Percentiles rank a stretch among this genome's conserved stretches.
These are phyloP conservation scores for Colletotrichum siamense DNA, from an alignment of 2,329 filamentous ascomycete genomes.

Conservation along the genomic window DNA sequence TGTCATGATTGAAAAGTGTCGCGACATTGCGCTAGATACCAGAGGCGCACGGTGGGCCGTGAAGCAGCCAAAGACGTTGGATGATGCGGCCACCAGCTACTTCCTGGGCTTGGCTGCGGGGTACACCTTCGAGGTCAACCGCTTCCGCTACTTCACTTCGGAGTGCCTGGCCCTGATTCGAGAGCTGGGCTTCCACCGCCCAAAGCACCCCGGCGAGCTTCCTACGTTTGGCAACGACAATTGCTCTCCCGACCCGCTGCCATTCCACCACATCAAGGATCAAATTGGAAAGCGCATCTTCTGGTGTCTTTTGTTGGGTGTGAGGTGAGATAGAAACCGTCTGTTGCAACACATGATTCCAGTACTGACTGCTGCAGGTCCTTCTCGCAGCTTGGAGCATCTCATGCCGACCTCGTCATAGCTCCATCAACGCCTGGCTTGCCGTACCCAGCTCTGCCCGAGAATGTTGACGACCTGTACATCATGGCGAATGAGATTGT, in stretches of 20 bases:
- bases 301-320: constrained; percentile 80
- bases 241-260: constrained; percentile 43
- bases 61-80: constrained; percentile 53
- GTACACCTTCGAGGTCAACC: constrained; percentile 72
- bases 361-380: constrained; percentile 54
- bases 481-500: constrained; percentile 75
- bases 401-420: constrained; percentile 74
- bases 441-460: constrained; percentile 79
- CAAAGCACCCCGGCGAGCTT: constrained; percentile 47
- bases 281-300: constrained; percentile 82
- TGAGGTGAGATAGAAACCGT: constrained; percentile 54
- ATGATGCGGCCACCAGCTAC: constrained; percentile 75
- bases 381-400: constrained; percentile 77
- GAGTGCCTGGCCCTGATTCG: constrained; percentile 74
- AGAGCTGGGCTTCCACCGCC: constrained; percentile 69
- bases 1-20: constrained; percentile 73
- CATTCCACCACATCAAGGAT: constrained; percentile 73
- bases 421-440: constrained; percentile 77
- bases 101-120: constrained; percentile 71
- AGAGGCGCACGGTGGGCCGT: constrained; percentile 61
- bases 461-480: constrained; percentile 84
- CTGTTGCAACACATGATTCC: background rate
- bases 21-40: constrained; percentile 71
- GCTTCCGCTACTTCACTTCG: constrained; percentile 74
- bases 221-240: constrained; percentile 45